A percentile compares a stretch with the other conserved stretches of the same genome.
Evolutionary conservation across 2,329 filamentous ascomycete species (phyloP).

Genomic region (Penicillium sp.): DNA sequence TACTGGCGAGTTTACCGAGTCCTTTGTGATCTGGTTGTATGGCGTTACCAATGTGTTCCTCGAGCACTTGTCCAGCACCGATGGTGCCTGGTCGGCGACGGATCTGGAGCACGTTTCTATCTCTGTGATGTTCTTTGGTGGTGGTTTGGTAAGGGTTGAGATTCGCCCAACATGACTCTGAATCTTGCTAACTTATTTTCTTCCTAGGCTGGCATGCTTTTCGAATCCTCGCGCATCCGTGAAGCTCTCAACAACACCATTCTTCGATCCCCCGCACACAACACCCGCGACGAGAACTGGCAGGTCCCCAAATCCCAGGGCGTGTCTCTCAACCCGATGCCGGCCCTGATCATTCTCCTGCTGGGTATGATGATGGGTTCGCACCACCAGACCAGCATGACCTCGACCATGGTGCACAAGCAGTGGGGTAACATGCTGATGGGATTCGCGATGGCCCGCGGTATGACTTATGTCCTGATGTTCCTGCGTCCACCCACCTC

Average conservation of each 20-base stretch:
- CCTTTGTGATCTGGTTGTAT: conserved; percentile 86
- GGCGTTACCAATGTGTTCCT: conserved; percentile 89
- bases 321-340: conserved; percentile 84
- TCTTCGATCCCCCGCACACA: conserved; percentile 43
- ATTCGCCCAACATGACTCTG: not conserved
- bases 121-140: conserved; percentile 89
- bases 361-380: conserved; percentile 94
- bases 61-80: conserved; percentile 79
- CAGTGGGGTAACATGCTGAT: conserved; percentile 89
- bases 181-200: not conserved
- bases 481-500: conserved; percentile 82
- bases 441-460: conserved; percentile 77
- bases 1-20: conserved; percentile 87
- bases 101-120: conserved; percentile 94
- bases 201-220: conserved; percentile 73
- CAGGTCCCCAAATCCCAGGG: conserved; percentile 67
- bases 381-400: conserved; percentile 81
- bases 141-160: conserved; percentile 67
- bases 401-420: conserved; percentile 88
- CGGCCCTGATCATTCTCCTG: conserved; percentile 81
- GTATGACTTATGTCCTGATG: conserved; percentile 75
- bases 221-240: conserved; percentile 74
- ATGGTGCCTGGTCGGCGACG: conserved; percentile 70
- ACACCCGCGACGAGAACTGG: conserved; percentile 56
- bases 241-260: conserved; percentile 57